Conservation (phyloP, 768 basidiomycete species). For the Sarcomyxa edulis region DNA sequence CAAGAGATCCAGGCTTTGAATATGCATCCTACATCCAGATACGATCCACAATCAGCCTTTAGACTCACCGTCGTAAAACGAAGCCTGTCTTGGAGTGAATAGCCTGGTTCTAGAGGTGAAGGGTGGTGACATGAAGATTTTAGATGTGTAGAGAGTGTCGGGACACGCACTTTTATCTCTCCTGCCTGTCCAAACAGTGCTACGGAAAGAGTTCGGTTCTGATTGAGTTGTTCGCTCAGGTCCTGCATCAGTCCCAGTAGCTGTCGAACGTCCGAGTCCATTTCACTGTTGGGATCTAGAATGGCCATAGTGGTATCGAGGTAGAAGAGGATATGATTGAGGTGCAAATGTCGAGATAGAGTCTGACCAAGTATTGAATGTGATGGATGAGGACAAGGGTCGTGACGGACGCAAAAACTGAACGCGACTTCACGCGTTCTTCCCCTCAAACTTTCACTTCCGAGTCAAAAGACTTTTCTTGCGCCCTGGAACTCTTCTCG, state of each 20-base stretch:
- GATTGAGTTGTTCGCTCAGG: conserved; percentile 77
- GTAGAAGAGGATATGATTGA: no score
- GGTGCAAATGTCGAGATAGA: no score
- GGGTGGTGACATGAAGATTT: neutral
- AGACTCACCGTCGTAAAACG: conserved; percentile 80
- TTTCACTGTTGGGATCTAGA: conserved; percentile 37
- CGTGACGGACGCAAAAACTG: no score
- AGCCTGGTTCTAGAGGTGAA: conserved; percentile 62
- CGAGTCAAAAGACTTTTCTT: no score
- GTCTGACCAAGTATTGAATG: no score
- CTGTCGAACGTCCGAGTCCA: conserved; percentile 56
- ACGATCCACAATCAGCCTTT: conserved; percentile 30
- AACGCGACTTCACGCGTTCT: no score
- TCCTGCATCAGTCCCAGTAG: conserved; percentile 70
- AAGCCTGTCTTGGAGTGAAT: conserved; percentile 90
- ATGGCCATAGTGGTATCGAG: no score
- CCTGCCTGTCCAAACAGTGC: conserved; percentile 68
- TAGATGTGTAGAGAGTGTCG: conserved; percentile 1
- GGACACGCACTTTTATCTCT: conserved; percentile 65
- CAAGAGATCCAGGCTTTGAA: conserved; percentile 1
- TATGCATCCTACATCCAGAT: neutral
- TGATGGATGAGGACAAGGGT: no score
- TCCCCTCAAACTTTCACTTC: no score
- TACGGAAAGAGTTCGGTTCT: conserved; percentile 69
- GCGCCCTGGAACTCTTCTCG: no score